Base-by-base conservation (phyloP, 108 stramenopile species). In the Cyclotella cryptica region DNA sequence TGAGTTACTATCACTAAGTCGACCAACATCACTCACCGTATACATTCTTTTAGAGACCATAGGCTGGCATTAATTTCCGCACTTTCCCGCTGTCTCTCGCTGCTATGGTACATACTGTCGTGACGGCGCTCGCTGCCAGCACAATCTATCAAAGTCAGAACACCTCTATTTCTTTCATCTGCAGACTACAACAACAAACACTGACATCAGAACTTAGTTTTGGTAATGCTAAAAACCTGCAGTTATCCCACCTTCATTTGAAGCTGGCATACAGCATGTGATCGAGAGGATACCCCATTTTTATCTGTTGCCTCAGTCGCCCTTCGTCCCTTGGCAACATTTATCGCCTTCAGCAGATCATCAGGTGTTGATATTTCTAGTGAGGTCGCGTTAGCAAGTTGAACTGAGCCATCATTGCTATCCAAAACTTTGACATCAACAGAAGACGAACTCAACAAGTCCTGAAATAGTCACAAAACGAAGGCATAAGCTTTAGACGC, bases 81-180 rank as follows among this genome's bases (percentile, higher is more conserved):
- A 47, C 85, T 85, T 57, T 95, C 94, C 45, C 80, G 81, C 45
- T 87, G 87, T 18, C 90, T 71, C 28, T 81, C 74, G 5, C 65
- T 58, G 42, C 43, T 57, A 75, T 88, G 87, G 45, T 80, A 77
- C 58, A 84, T 49, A 54, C 85, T 84, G 66, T 95, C 94, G 45
- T 88, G 77, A 45, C 83, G 61, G n/a, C 91, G 71, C 72, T 95
- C 94, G 42, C 81, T 84, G n/a, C 94, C 94, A 9, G 94, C 94
- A 30, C 89, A 84, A 68, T 95, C 94, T n/a, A 92, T 81, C 62
- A 93, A 75, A 39, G 80, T 87, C 45, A 93, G 53, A 26, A 84
- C 45, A 5, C 92, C 89, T 67, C 77, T 35, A 27, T 41, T 74
- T 18, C 21, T 29, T 57, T 41, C 39, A 5, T 45, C 14, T 15